Evolutionary conservation across 2,329 filamentous ascomycete genomes (phyloP), one percentile per base, ranked within the genome.

Genomic region (Talaromyces rugulosus): DNA sequence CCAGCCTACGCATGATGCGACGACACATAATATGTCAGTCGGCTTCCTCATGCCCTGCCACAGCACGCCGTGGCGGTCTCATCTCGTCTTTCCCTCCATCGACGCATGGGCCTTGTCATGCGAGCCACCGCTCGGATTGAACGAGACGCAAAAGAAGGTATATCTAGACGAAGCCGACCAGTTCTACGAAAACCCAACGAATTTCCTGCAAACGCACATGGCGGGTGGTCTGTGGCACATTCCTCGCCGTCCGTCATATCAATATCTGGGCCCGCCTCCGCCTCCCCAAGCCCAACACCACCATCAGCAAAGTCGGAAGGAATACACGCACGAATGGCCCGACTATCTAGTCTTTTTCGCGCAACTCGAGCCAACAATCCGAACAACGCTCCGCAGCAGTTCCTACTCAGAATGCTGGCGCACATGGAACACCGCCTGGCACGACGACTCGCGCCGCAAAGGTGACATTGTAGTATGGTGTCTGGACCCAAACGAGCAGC

Each of bases 11-110:
- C 56, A 59, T 40, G 67, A 16, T 65, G 72, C 50, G 63, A 68
- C 50, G 63, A 68, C 28, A 66, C 69, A 71, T 2, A 71, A 72
- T 23, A 82, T 83, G 31, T 83, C 83, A 3, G 80, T 88, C 36
- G 89, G 89, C 23, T 97, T 98, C 77, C 83, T 99, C 28, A 96
- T 93, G 84, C 95, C 95, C 9, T 99, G 95, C 78, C 95, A 99
- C 80, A 91, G 90, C 66, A 98, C 94, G 0, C 94, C 95, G 2
- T 98, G 95, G 94, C 89, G 93, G 69, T 92, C 89, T 16, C 90
- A 96, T 71, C 83, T 98, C 44, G 82, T 96, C 64, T 85, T 95
- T 71, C 85, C 91, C 0, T 78, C 81, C 33, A 86, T 97, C 59
- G 78, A 85, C 62, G 92, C 92, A 4, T 93, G 93, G 81, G 94